Evolutionary conservation across 352 stramenopile genomes (phyloP), one percentile per base, ranked within the genome.

Genomic region (Phytophthora quininea): DNA sequence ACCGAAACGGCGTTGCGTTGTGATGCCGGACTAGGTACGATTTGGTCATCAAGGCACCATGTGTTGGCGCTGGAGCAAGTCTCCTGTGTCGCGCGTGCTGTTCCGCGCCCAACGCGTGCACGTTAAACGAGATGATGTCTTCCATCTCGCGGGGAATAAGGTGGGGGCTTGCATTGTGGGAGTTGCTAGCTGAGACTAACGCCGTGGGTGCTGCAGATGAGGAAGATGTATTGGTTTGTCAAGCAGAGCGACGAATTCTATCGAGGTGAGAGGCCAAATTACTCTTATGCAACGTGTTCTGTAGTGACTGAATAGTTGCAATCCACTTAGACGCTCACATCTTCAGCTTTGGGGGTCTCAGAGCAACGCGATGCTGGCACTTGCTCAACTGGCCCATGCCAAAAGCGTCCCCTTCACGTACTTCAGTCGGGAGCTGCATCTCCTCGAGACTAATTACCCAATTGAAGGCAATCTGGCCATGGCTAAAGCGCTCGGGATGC

Each of bases 281-380:
- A 24, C 19, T 24, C 19, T 24, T 24, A 24, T 0, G 19, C 19
- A 24, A 24, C 19, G 19, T 24, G 19, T 24, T 24, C 19, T 24
- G 19, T 24, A 24, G 19, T 24, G 19, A 0, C 19, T 24, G 19
- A 24, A 24, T 24, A 24, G 19, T 0, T 43, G 1, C 14, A 37
- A 6, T 40, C 19, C 43, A 24, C 29, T 8, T 42, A 72, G 70
- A 82, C 30, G 62, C 72, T 5, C 85, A 94, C 54, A 54, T 96
- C 29, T 64, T 90, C 40, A 96, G 86, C 72, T 95, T 81, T 54
- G 88, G 88, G 88, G 88, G 1, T 75, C 88, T 10, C 86, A 95
- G 62, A 96, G 88, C 64, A 96, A 96, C 57, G 88, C 88, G 38
- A 96, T 96, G 88, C 64, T 95, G 42, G 86, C 88, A 9, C 75